Base-by-base conservation (phyloP, 2,329 filamentous ascomycete species). In the Aspergillus ruber region DNA sequence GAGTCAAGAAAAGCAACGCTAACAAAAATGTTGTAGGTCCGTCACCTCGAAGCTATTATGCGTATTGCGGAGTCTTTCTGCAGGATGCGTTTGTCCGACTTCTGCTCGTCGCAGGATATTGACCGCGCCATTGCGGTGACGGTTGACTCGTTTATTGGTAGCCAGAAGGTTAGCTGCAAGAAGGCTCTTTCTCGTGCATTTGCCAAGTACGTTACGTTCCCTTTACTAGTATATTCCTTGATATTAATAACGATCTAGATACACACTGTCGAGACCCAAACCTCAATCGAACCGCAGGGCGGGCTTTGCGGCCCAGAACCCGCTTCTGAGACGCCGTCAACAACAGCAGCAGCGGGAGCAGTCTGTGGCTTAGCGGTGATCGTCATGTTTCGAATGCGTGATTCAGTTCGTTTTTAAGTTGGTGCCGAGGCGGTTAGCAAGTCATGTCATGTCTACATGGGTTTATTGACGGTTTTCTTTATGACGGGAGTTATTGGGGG, bases 11-110 rank as follows among this genome's bases (percentile, higher is more conserved):
- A 17, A 17, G n/a, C 20, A 39, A 54, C 50, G 32, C 51, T 47
- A 45, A 44, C 13, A 25, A 33, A 21, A 29, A 18, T 15, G 17
- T 95, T 21, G 10, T 18, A 39, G 90, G 88, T 96, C 55, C 90
- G 93, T 75, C 93, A 98, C 74, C 77, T 98, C 29, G 93, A 98
- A 78, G 91, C 91, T 53, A 96, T 97, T 63, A 94, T 98, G 74
- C 88, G 93, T 63, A 95, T 95, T 63, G 85, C 84, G 48, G 93
- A 98, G 68, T 75, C 90, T 0, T 98, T 98, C 73, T 94, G 88
- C 70, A 91, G 95, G 63, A 98, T 98, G 93, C 86, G 93, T 12
- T 77, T 98, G n/a, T 93, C 88, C 0, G 93, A 98, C 57, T 97
- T 95, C 74, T 95, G 91, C 70, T 85, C 86, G 5, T 74, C 86